phyloP scores from a whole-genome alignment of 805 yeast species.

The Nakazawaea siamensis region DNA sequence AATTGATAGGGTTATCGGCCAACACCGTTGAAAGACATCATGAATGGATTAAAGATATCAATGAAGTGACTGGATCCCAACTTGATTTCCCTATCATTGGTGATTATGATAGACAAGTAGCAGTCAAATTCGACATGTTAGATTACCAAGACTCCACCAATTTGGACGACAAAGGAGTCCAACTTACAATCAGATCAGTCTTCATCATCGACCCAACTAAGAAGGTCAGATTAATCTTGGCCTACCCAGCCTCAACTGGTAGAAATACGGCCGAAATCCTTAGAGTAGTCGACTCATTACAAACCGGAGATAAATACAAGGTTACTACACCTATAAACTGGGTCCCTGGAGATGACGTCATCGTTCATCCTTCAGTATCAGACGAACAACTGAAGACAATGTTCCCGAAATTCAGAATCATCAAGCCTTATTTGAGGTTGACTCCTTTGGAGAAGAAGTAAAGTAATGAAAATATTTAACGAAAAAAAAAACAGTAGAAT shows the following conservation, averaged over 20 bases:
- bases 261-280: conserved; percentile 71
- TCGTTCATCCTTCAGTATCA: conserved; percentile 58
- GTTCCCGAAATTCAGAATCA: conserved; percentile 53
- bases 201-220: conserved; percentile 64
- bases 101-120: conserved; percentile 53
- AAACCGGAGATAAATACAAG: conserved; percentile 51
- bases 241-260: conserved; percentile 71
- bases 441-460: conserved; percentile 5
- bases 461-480: too few relatives aligned
- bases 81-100: conserved; percentile 63
- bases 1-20: conserved; percentile 62
- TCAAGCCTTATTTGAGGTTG: conserved; percentile 58
- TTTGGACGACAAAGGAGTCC: conserved; percentile 55
- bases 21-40: conserved; percentile 54
- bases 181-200: conserved; percentile 64
- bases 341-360: conserved; percentile 68
- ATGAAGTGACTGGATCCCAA: conserved; percentile 53
- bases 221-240: conserved; percentile 51
- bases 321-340: conserved; percentile 67
- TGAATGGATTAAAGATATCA: conserved; percentile 66
- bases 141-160: conserved; percentile 63
- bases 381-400: conserved; percentile 50
- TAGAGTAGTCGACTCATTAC: conserved; percentile 63
- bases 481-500: neutral
- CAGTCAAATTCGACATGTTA: conserved; percentile 59